phyloP scores from a whole-genome alignment of 495 filamentous ascomycete species.

The Aspergillus incahuasiensis region DNA sequence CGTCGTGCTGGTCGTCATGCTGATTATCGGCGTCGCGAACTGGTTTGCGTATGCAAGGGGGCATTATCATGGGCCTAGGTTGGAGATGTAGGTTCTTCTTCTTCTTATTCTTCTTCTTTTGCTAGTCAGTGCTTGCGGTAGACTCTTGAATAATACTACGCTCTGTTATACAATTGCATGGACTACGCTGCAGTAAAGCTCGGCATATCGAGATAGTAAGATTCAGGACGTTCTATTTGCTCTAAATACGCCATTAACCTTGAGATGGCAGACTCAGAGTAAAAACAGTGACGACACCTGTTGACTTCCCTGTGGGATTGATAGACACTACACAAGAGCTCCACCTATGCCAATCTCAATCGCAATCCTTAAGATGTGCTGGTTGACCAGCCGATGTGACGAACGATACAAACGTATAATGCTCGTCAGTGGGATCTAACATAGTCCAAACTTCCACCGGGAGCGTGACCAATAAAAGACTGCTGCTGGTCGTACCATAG shows the following conservation, averaged over 20 bases:
- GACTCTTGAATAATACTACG: background rate
- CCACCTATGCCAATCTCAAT: no score
- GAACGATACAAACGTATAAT: background rate
- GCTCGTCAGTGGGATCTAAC: background rate
- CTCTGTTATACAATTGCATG: background rate
- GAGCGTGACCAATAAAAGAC: background rate
- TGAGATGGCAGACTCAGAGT: no score
- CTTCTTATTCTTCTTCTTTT: background rate
- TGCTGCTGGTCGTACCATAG: background rate
- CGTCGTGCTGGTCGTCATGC: conserved; percentile 26
- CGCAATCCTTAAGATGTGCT: no score
- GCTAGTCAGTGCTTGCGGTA: no score
- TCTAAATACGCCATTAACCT: no score
- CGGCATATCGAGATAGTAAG: no score
- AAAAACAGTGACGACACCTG: no score
- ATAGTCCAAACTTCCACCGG: background rate
- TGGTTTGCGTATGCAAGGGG: conserved; percentile 26
- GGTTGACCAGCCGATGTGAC: background rate
- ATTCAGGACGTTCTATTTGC: no score
- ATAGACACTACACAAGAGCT: no score
- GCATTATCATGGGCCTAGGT: conserved; percentile 30
- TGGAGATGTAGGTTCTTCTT: conserved; percentile 11
- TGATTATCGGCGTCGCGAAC: conserved; percentile 22
- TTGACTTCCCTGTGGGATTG: no score
- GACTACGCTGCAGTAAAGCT: no score